Evolutionary conservation across 768 basidiomycete genomes (phyloP), one percentile per base, ranked within the genome.

Genomic region (Daedalea quercina): DNA sequence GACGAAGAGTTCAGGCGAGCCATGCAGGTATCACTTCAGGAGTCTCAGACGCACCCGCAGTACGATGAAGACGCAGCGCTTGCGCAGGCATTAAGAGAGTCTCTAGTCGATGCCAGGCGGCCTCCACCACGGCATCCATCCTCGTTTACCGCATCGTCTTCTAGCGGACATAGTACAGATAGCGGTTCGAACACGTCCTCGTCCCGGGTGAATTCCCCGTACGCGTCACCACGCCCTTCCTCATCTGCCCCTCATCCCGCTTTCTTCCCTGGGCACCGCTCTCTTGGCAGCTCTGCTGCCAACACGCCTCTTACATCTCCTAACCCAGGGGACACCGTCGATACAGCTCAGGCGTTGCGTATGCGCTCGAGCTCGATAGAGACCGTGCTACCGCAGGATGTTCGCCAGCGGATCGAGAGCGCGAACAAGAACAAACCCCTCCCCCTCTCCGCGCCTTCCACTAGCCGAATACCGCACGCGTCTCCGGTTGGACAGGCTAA

Each of bases 61-160:
- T 37, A 19, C 6, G 64, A 64, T 53, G 86, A 90, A 62, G 84
- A 87, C 53, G 80, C 81, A 26, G 83, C 88, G 41, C 69, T 90
- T 13, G 79, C 78, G 20, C 73, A 73, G 55, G 88, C 86, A 0
- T 58, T 90, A 53, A 75, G 79, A 57, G 76, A 76, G 54, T 85
- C 84, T 1, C 55, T 74, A 59, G 47, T 7, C 31, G 15, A 35
- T 56, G 24, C 11, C 48, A 8, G 48, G 17, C 37, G 37, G 15
- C 15, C 47, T 44, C 35, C 42, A 43, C 41, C 15, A 11, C 47
- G 15, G 35, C 47, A 20, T 2, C 17, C 46, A 28, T 46, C 56
- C 2, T 24, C 46, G n/a, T 44, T 24, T 33, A 33, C 40, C n/a
- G 20, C 19, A 19, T 25, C 26, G n/a, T 47, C 17, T 35, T 34